A percentile compares a stretch with the other conserved stretches of the same genome.
Conservation (phyloP, 106 monocot genomes). For the Iris macrosiphon region DNA sequence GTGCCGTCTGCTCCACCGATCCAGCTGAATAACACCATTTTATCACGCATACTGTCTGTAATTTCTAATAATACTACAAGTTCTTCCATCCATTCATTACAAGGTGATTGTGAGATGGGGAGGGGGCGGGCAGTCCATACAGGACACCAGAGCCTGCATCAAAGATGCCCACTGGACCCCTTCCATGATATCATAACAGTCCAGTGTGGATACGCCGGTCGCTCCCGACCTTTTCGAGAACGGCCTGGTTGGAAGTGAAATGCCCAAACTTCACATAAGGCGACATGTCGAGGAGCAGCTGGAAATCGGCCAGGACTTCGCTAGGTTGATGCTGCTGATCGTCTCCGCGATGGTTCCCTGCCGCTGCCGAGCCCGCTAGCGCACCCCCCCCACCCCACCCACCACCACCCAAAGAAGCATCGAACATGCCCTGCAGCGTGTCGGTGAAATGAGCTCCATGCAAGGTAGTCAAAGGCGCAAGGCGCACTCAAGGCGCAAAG, state of each 20-base stretch:
- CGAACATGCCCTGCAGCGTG: slow-evolving; percentile 39
- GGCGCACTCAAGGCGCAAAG: too few species aligned
- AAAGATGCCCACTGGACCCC: slow-evolving; percentile 59
- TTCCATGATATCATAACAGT: slow-evolving; percentile 55
- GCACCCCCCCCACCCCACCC: too few species aligned
- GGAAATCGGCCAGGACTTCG: slow-evolving; percentile 44
- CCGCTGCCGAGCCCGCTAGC: background rate
- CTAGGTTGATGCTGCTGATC: background rate
- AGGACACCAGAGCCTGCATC: slow-evolving; percentile 52
- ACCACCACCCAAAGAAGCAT: background rate
- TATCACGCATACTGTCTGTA: background rate
- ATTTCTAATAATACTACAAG: background rate
- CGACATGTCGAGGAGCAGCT: slow-evolving; percentile 70
- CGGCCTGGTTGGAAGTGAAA: slow-evolving; percentile 67
- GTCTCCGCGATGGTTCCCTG: background rate
- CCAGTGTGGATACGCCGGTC: slow-evolving; percentile 43
- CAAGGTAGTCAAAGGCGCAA: too few species aligned
- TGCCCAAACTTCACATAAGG: slow-evolving; percentile 63
- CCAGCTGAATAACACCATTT: background rate
- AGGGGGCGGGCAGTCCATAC: slow-evolving; percentile 20
- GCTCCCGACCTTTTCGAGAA: slow-evolving; percentile 33
- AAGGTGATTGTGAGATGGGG: slow-evolving; percentile 53
- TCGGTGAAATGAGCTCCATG: slow-evolving; percentile 58
- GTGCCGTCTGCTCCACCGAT: background rate
- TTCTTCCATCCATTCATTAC: slow-evolving; percentile 7